A percentile compares a stretch with the other conserved stretches of the same genome.
Conservation (phyloP, 2,329 filamentous ascomycete species). For the Colletotrichum euphorbiae region DNA sequence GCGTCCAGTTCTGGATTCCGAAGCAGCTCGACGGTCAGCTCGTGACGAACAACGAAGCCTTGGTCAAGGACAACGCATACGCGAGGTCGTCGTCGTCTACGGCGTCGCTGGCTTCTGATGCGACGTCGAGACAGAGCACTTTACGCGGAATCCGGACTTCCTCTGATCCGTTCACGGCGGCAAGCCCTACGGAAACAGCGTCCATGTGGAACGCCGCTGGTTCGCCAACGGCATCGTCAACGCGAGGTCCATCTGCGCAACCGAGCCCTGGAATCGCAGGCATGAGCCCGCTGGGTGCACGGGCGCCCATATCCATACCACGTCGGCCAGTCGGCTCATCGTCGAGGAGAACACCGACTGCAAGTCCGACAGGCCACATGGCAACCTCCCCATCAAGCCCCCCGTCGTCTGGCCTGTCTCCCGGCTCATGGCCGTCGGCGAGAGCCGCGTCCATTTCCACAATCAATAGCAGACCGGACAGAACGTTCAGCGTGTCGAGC, state of each 20-base stretch:
- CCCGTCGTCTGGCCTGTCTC: constrained; percentile 9
- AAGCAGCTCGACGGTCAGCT: constrained; percentile 45
- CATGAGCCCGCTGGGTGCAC: not conserved
- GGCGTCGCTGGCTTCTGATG: not conserved
- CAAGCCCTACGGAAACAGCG: constrained; percentile 28
- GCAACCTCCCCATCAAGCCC: constrained; percentile 13
- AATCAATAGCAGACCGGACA: constrained; percentile 26
- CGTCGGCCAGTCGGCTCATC: constrained; percentile 31
- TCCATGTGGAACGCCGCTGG: constrained; percentile 17
- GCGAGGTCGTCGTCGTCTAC: constrained; percentile 3
- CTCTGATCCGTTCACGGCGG: not conserved
- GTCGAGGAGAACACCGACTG: constrained; percentile 7
- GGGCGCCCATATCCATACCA: constrained; percentile 33
- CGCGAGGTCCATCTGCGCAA: constrained; percentile 42
- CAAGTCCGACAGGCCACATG: not conserved
- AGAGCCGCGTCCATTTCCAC: constrained; percentile 35
- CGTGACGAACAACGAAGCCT: constrained; percentile 41
- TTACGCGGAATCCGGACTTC: constrained; percentile 11
- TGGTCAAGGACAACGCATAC: not conserved
- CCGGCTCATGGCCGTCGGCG: constrained; percentile 10
- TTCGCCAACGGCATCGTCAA: not conserved
- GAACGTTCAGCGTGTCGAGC: constrained; percentile 41
- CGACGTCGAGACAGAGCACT: constrained; percentile 25
- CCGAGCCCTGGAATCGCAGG: not conserved
- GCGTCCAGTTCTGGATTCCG: constrained; percentile 49